A percentile compares a stretch with the other conserved stretches of the same genome.
phyloP scores from a whole-genome alignment of 805 yeast species.

The Pichia pseudocactophila region DNA sequence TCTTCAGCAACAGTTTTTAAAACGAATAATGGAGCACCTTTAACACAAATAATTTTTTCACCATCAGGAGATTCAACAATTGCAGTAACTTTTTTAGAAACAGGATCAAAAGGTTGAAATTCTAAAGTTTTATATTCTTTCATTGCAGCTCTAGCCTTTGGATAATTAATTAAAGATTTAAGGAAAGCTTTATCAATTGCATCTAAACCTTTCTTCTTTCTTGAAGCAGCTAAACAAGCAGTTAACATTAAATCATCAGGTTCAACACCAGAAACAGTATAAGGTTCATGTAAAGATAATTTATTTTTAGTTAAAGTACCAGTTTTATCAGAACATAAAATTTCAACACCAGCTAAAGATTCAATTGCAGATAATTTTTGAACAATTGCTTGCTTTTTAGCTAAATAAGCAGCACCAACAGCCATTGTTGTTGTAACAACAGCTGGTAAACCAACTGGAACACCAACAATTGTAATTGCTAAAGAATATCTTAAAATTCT shows the following conservation, averaged over 20 bases:
- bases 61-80: slow-evolving; percentile 94
- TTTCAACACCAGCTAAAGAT: slow-evolving; percentile 95
- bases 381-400: slow-evolving; percentile 95
- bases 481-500: slow-evolving; percentile 83
- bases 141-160: slow-evolving; percentile 87
- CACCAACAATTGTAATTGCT: slow-evolving; percentile 96
- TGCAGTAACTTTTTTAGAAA: slow-evolving; percentile 92
- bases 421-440: slow-evolving; percentile 99
- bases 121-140: slow-evolving; percentile 90
- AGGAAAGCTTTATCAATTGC: slow-evolving; percentile 96
- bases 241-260: slow-evolving; percentile 94
- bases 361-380: slow-evolving; percentile 95
- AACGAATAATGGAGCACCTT: slow-evolving; percentile 97
- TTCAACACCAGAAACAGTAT: slow-evolving; percentile 95
- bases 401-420: slow-evolving; percentile 98
- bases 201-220: slow-evolving; percentile 97
- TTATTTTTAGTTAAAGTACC: slow-evolving; percentile 98
- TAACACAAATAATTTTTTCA: slow-evolving; percentile 89
- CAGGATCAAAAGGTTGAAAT: slow-evolving; percentile 97
- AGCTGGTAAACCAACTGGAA: slow-evolving; percentile 97
- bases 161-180: slow-evolving; percentile 79
- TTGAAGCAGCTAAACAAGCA: slow-evolving; percentile 95
- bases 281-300: slow-evolving; percentile 92
- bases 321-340: slow-evolving; percentile 95
- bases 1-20: slow-evolving; percentile 95